Percentiles rank a stretch among this genome's conserved stretches.
Evolutionary conservation across 768 basidiomycete species (phyloP).

Genomic region (Naganishia onofrii): DNA sequence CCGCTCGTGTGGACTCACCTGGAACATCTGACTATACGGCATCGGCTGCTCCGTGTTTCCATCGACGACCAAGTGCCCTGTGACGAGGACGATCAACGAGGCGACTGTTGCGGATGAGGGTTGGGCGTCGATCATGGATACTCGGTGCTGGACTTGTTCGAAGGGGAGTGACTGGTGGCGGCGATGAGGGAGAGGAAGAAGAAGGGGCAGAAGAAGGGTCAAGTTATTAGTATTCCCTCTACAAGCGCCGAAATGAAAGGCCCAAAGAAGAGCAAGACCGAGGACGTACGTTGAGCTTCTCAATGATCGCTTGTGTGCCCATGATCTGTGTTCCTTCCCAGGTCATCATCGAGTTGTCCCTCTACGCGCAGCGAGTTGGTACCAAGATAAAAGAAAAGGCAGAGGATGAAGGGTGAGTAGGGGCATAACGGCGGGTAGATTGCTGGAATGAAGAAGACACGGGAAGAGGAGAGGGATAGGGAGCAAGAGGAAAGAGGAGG

Average conservation of each 20-base stretch:
- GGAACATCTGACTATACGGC: slow-evolving; percentile 89
- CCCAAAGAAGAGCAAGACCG: not conserved
- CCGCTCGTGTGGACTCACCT: slow-evolving; percentile 51
- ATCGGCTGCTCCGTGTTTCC: slow-evolving; percentile 68
- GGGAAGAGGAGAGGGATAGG: slow-evolving; percentile 29
- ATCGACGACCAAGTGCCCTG: slow-evolving; percentile 82
- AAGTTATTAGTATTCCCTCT: too few relatives aligned
- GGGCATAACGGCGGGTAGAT: too few relatives aligned
- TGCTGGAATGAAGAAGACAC: not conserved
- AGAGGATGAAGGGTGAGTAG: too few relatives aligned
- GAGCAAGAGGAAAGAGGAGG: slow-evolving; percentile 42
- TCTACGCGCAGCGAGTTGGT: slow-evolving; percentile 57
- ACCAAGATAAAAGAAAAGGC: too few relatives aligned
- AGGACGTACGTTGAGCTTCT: slow-evolving; percentile 71
- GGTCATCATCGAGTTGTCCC: slow-evolving; percentile 75
- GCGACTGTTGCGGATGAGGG: slow-evolving; percentile 65
- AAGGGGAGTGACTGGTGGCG: slow-evolving; percentile 71
- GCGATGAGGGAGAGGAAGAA: not conserved
- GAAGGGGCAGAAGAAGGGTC: not conserved
- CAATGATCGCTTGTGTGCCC: slow-evolving; percentile 59
- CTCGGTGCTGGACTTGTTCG: slow-evolving; percentile 71
- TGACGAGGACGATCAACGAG: slow-evolving; percentile 75
- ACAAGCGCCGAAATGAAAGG: too few relatives aligned
- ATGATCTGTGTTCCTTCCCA: slow-evolving; percentile 67
- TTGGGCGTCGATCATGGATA: slow-evolving; percentile 82